Evolutionary conservation across 2,329 filamentous ascomycete genomes (phyloP).

Genomic region (Penicillium sp.): DNA sequence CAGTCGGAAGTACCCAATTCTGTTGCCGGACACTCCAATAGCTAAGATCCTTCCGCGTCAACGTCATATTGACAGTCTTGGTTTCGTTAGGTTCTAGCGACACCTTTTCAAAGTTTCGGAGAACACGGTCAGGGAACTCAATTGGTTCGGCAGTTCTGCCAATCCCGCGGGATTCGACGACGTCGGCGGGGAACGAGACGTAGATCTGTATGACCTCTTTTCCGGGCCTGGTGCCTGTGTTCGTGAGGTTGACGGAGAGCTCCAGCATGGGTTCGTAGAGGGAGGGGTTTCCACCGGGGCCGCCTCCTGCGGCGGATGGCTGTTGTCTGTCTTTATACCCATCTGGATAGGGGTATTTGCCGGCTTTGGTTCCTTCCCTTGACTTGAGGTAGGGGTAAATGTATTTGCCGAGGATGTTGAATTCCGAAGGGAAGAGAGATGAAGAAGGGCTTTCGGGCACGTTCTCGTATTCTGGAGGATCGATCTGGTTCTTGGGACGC

Average conservation of each 20-base stretch:
- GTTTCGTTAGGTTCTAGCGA: constrained; percentile 57
- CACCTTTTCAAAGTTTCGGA: constrained; percentile 74
- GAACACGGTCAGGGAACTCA: constrained; percentile 64
- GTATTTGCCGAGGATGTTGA: constrained; percentile 66
- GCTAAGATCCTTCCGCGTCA: constrained; percentile 70
- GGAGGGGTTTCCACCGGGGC: constrained; percentile 51
- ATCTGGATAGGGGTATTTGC: constrained; percentile 53
- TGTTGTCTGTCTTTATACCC: constrained; percentile 55
- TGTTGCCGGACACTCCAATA: constrained; percentile 69
- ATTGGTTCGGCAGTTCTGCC: constrained; percentile 39
- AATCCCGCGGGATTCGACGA: constrained; percentile 28
- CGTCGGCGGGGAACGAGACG: constrained; percentile 61
- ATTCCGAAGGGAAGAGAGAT: constrained; percentile 61
- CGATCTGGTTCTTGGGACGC: constrained; percentile 40
- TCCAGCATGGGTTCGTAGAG: constrained; percentile 53
- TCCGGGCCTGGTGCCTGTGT: constrained; percentile 49
- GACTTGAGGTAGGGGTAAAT: constrained; percentile 70
- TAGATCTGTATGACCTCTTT: constrained; percentile 62
- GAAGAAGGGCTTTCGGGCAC: constrained; percentile 57
- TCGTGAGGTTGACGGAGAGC: constrained; percentile 49
- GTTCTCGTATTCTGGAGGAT: constrained; percentile 58
- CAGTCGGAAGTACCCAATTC: constrained; percentile 66
- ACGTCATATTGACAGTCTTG: constrained; percentile 55
- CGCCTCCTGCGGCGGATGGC: constrained; percentile 67
- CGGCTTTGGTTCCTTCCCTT: constrained; percentile 49